Conservation (phyloP, 2,329 filamentous ascomycete species). For the Ceratocystiopsis brevicomis region DNA sequence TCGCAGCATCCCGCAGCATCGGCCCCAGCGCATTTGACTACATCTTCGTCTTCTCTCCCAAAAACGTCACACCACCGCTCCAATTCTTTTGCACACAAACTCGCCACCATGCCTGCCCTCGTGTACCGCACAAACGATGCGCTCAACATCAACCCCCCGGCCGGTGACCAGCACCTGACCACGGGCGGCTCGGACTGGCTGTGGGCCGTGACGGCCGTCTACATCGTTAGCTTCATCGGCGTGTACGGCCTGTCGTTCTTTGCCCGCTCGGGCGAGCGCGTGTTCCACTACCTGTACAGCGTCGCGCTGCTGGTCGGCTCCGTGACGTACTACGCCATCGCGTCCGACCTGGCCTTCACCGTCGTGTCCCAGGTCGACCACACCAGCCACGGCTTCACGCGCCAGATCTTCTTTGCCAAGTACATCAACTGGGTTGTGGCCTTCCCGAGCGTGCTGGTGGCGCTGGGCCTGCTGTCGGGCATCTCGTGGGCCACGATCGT, state of each 20-base stretch:
- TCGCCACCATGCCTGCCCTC: slow-evolving; percentile 16
- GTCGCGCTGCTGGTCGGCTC: slow-evolving; percentile 29
- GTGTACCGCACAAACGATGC: slow-evolving; percentile 24
- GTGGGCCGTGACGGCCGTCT: slow-evolving; percentile 33
- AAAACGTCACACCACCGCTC: no score
- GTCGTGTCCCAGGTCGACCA: slow-evolving; percentile 18
- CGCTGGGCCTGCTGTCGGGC: slow-evolving; percentile 29
- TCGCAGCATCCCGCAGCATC: neutral
- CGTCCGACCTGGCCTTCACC: slow-evolving; percentile 29
- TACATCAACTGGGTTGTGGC: slow-evolving; percentile 36
- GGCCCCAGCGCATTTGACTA: no score
- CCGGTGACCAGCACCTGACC: slow-evolving; percentile 20
- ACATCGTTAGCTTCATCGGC: slow-evolving; percentile 25
- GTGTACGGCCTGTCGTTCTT: slow-evolving; percentile 22
- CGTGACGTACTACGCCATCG: slow-evolving; percentile 32
- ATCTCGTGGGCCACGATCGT: slow-evolving; percentile 37
- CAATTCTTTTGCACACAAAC: neutral
- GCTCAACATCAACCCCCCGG: slow-evolving; percentile 26
- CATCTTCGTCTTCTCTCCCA: no score
- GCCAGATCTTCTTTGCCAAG: slow-evolving; percentile 36
- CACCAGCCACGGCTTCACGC: slow-evolving; percentile 13
- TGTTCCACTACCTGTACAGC: slow-evolving; percentile 38
- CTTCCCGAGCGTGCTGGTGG: slow-evolving; percentile 26
- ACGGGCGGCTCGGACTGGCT: slow-evolving; percentile 34
- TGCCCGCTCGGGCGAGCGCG: slow-evolving; percentile 26